Conservation (phyloP, 257 asterid species). For the Echites panduratus region DNA sequence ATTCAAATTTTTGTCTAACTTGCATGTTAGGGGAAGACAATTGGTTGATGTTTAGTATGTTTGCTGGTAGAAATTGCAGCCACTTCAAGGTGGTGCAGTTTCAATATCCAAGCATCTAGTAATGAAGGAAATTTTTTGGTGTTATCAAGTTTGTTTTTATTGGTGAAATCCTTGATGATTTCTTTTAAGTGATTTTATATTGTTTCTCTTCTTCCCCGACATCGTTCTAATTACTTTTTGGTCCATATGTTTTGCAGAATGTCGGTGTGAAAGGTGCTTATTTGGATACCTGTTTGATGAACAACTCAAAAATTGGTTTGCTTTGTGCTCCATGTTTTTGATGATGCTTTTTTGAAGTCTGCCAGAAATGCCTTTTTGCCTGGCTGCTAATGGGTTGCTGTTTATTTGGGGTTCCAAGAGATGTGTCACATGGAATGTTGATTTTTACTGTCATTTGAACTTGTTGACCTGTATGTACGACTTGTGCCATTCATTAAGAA, state of each 20-base stretch:
- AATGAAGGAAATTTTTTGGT: not conserved
- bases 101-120: not conserved
- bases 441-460: not conserved
- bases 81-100: not conserved
- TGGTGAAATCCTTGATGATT: not conserved
- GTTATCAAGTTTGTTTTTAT: not conserved
- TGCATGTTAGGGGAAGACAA: not conserved
- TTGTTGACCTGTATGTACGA: not conserved
- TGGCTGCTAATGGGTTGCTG: constrained; percentile 1
- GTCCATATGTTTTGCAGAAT: constrained; percentile 10
- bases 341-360: constrained; percentile 1
- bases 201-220: not conserved
- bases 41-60: not conserved
- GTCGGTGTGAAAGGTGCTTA: not conserved
- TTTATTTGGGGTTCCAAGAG: constrained; percentile 1
- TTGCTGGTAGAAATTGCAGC: not conserved
- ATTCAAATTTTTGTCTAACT: not conserved
- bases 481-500: not conserved
- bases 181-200: not conserved
- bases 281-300: not conserved
- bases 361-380: not conserved
- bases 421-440: constrained; percentile 7
- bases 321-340: not conserved
- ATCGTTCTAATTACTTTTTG: not conserved
- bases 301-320: not conserved